Percentiles rank a stretch among this genome's conserved stretches.
phyloP scores from a whole-genome alignment of 1,284 basidiomycete genomes.

The Ustilago trichophora region DNA sequence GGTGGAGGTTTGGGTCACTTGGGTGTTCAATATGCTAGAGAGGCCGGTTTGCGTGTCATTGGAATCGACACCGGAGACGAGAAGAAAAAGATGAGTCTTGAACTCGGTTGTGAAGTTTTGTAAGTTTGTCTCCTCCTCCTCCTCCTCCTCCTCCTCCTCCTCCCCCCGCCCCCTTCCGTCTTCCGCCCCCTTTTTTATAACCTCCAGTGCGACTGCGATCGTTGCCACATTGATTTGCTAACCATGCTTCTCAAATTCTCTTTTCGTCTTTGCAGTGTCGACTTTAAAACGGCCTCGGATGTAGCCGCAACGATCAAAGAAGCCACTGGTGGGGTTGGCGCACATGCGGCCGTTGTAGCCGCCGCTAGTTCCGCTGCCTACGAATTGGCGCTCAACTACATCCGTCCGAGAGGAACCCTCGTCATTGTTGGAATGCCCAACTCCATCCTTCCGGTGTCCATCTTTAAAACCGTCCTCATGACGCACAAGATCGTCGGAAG shows the following conservation, averaged over 20 bases:
- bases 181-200: no score
- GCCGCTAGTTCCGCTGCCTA: conserved; percentile 72
- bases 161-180: background rate
- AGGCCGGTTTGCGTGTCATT: conserved; percentile 73
- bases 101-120: conserved; percentile 79
- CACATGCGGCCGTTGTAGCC: conserved; percentile 72
- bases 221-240: no score
- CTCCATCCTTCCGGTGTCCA: conserved; percentile 74
- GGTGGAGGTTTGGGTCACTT: conserved; percentile 72
- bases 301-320: conserved; percentile 74
- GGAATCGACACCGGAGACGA: conserved; percentile 81
- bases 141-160: background rate
- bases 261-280: conserved; percentile 70
- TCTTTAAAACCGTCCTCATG: conserved; percentile 74
- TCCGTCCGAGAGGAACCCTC: conserved; percentile 74
- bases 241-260: no score
- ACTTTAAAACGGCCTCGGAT: conserved; percentile 74
- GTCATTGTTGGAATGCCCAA: conserved; percentile 79
- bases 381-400: conserved; percentile 71
- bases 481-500: conserved; percentile 77
- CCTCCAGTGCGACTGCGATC: no score
- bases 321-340: conserved; percentile 74
- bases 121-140: conserved; percentile 4
- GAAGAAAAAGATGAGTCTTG: conserved; percentile 76
- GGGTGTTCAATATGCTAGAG: conserved; percentile 50